These are phyloP conservation scores for Coniosporium apollinis DNA, from an alignment of 495 filamentous ascomycete species.

Conservation along the genomic window DNA sequence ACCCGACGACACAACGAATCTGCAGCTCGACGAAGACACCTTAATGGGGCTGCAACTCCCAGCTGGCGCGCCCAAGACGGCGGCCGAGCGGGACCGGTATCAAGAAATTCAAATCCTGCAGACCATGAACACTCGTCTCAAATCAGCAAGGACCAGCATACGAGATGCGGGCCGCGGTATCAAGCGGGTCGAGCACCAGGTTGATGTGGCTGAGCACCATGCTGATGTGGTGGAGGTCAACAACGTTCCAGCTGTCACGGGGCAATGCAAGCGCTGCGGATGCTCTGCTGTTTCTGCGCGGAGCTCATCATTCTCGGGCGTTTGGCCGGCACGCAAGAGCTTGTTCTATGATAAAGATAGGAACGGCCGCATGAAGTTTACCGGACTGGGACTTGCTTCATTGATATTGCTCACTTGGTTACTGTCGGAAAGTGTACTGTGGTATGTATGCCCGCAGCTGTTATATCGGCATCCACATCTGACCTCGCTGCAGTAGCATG, in stretches of 20 bases:
- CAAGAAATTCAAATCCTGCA: conserved; percentile 19
- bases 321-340: conserved; percentile 7
- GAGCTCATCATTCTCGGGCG: not conserved
- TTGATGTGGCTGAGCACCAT: conserved; percentile 9
- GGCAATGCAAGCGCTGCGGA: conserved; percentile 9
- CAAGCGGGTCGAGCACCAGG: conserved; percentile 18
- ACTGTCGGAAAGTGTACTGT: conserved; percentile 7
- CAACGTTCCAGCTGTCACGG: not conserved
- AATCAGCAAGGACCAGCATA: conserved; percentile 19
- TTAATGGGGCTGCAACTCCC: conserved; percentile 4
- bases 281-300: conserved; percentile 3
- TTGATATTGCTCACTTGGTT: conserved; percentile 3
- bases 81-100: conserved; percentile 17
- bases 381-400: conserved; percentile 8
- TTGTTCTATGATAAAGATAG: conserved; percentile 7
- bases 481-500: not conserved
- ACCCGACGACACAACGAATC: conserved; percentile 7
- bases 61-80: conserved; percentile 8
- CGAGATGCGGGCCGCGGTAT: conserved; percentile 22
- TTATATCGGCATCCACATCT: not conserved
- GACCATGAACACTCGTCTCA: conserved; percentile 21
- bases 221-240: not conserved
- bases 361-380: conserved; percentile 4
- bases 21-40: not conserved
- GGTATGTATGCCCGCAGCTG: not conserved